Conservation (phyloP, 179 eudicot species). For the Spinacia oleracea region DNA sequence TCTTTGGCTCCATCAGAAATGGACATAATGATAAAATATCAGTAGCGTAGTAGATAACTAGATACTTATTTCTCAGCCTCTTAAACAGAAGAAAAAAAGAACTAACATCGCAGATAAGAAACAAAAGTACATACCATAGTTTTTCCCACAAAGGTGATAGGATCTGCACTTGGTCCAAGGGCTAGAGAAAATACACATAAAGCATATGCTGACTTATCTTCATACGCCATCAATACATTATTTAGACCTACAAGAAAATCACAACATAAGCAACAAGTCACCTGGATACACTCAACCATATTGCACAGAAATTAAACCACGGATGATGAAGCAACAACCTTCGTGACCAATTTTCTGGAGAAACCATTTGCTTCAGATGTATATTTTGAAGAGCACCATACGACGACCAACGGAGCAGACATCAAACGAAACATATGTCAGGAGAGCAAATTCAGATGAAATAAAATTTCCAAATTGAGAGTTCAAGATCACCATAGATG, state of each 20-base stretch:
- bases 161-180: slow-evolving; percentile 77
- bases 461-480: slow-evolving; percentile 3
- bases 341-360: slow-evolving; percentile 91
- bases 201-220: slow-evolving; percentile 93
- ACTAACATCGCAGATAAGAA: neutral
- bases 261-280: slow-evolving; percentile 3
- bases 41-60: neutral
- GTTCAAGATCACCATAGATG: neutral
- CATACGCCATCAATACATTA: slow-evolving; percentile 82
- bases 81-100: neutral
- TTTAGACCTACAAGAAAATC: slow-evolving; percentile 59
- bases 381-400: slow-evolving; percentile 21
- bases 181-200: slow-evolving; percentile 86
- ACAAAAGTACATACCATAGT: slow-evolving; percentile 59
- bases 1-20: too few species aligned
- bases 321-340: slow-evolving; percentile 43
- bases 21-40: neutral
- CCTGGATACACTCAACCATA: neutral
- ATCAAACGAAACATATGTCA: slow-evolving; percentile 21
- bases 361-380: slow-evolving; percentile 88
- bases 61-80: neutral
- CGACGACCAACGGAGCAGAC: slow-evolving; percentile 14
- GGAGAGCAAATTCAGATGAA: slow-evolving; percentile 3
- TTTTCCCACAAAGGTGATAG: slow-evolving; percentile 81
- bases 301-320: neutral